Conservation (phyloP, 164 flowering plant genomes). For the Vitis rotundifolia region DNA sequence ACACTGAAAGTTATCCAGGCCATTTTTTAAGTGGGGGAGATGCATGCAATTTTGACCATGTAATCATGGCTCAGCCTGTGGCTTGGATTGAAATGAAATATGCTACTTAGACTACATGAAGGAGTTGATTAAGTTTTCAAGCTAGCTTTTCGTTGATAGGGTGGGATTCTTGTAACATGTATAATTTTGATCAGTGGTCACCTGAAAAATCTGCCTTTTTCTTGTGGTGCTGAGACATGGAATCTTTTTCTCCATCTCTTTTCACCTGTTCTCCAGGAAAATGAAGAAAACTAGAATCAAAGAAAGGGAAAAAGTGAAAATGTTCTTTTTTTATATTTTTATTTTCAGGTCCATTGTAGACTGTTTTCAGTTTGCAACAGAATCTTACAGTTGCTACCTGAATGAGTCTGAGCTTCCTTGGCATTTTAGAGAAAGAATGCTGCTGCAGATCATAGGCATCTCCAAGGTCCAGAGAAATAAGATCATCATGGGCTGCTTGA, state of each 20-base stretch:
- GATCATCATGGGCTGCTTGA: neutral
- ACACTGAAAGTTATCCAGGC: too few species aligned
- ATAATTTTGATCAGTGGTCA: neutral
- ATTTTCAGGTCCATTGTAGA: neutral
- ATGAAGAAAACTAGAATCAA: neutral
- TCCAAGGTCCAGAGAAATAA: neutral
- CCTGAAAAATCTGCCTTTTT: constrained; percentile 9
- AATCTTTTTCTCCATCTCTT: neutral
- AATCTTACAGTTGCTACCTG: constrained; percentile 17
- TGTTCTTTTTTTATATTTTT: neutral
- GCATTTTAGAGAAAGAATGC: constrained; percentile 13
- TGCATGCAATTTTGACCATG: too few species aligned
- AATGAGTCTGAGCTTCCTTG: constrained; percentile 33
- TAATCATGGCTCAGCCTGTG: too few species aligned
- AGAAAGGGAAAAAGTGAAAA: too few species aligned
- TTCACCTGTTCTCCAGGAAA: constrained; percentile 14
- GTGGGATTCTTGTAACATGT: neutral
- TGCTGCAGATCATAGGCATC: constrained; percentile 8
- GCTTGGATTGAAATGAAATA: too few species aligned
- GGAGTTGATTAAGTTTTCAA: neutral
- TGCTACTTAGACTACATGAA: neutral
- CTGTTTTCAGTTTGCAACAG: neutral
- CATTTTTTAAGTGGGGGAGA: too few species aligned
- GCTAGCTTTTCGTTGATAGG: neutral
- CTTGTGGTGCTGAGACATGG: neutral